Base-by-base conservation (phyloP, 2,329 filamentous ascomycete species). In the Fusarium denticulatum region DNA sequence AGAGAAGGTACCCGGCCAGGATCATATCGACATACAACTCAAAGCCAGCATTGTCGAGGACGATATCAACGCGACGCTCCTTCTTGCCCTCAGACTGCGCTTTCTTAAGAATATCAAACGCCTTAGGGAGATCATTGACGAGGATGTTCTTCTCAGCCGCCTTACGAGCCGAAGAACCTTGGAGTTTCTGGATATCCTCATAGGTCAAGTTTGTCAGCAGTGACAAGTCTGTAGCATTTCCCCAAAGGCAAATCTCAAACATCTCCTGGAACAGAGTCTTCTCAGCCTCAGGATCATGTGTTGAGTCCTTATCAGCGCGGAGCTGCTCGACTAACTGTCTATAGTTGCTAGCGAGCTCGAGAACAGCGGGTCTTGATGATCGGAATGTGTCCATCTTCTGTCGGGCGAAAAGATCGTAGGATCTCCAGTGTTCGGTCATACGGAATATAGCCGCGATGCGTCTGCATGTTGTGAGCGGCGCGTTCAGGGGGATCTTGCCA, bases 171-270 rank as follows among this genome's bases (percentile, higher is more conserved):
- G 95, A 88, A 13, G 93, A 92, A 22, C 96, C 96, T 85, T 99
- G 96, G 15, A 98, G 88, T 82, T 97, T 97, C 84, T 98, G 96
- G 74, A 99, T 97, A 79, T 98, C 96, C 78, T 98, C 95, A 82
- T 97, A 97, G 4, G 93, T 94, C 63, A 98, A 88, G 76, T 92
- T 95, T 1, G 95, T 97, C 62, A 98, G 87, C 26, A 98, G 91
- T 1, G 94, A 97, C 20, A 98, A 87, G 81, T 98, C 96, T 0
- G 96, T 98, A 4, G 96, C 96, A 81, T 98, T 98, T 16, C 96
- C 96, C 96, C 96, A 98, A 5, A 98, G 89, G 80, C 95, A 98
- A 76, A 98, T 96, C 86, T 98, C 94, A 82, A 92, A 95, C 93
- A 98, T 97, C 81, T 98, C 96, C 30, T 88, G 88, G 84, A 98